Evolutionary conservation across 192 early-diverging fungal genomes (phyloP).

Genomic region (Dispira parvispora): DNA sequence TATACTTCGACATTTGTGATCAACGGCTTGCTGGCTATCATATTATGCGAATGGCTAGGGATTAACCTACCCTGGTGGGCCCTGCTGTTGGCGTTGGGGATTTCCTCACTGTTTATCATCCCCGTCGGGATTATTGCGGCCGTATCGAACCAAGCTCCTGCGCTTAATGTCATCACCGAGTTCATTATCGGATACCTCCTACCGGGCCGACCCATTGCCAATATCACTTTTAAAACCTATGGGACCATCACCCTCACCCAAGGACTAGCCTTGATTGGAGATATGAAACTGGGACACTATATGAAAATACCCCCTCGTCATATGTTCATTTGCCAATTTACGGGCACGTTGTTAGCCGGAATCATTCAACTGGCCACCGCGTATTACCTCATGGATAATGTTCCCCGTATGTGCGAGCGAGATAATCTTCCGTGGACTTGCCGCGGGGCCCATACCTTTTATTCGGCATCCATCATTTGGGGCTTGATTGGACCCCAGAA

Average conservation of each 20-base stretch:
- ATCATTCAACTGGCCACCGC: slow-evolving; percentile 56
- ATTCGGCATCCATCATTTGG: slow-evolving; percentile 61
- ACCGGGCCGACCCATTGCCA: slow-evolving; percentile 64
- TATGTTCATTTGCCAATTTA: slow-evolving; percentile 61
- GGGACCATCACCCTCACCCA: slow-evolving; percentile 65
- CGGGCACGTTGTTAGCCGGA: slow-evolving; percentile 52
- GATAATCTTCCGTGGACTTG: slow-evolving; percentile 46
- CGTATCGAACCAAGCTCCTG: slow-evolving; percentile 59
- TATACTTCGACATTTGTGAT: slow-evolving; percentile 40
- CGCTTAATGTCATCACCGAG: slow-evolving; percentile 73
- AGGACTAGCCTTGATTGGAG: slow-evolving; percentile 42
- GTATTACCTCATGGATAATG: slow-evolving; percentile 41
- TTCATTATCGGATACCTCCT: slow-evolving; percentile 66
- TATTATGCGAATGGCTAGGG: slow-evolving; percentile 13
- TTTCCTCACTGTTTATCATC: slow-evolving; percentile 46
- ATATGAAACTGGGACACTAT: slow-evolving; percentile 64
- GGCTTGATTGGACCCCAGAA: slow-evolving; percentile 55
- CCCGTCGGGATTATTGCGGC: slow-evolving; percentile 72
- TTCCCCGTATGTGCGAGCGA: slow-evolving; percentile 35
- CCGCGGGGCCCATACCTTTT: slow-evolving; percentile 39
- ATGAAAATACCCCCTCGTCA: slow-evolving; percentile 67
- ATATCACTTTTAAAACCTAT: slow-evolving; percentile 75
- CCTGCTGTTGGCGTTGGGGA: slow-evolving; percentile 36
- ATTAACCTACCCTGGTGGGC: slow-evolving; percentile 62
- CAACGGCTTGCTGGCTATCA: slow-evolving; percentile 31